Evolutionary conservation across 108 stramenopile species (phyloP).

Genomic region (Cyclotella choctawhatcheeana): DNA sequence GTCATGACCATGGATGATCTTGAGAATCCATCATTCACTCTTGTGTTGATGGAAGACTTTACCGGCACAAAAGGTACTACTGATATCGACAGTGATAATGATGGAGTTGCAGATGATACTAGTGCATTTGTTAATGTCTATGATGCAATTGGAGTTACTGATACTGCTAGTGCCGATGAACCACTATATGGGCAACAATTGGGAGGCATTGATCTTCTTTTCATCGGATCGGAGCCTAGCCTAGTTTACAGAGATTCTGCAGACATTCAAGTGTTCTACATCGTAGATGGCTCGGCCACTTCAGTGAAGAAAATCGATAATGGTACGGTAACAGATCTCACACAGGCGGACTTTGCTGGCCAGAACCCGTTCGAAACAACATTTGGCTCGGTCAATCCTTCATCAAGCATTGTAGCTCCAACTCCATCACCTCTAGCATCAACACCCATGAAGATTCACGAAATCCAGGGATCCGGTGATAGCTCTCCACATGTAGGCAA

Average conservation of each 20-base stretch:
- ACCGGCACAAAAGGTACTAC: not conserved
- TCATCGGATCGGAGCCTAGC: conserved; percentile 7
- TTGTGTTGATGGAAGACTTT: conserved; percentile 2
- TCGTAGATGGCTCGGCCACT: not conserved
- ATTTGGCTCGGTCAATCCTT: conserved; percentile 14
- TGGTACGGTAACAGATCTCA: not conserved
- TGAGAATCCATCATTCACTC: conserved; percentile 20
- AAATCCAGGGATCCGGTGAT: not conserved
- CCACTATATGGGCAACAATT: conserved; percentile 3
- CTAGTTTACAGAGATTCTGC: not conserved
- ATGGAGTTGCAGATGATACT: not conserved
- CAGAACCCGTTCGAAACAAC: not conserved
- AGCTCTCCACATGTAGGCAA: not conserved
- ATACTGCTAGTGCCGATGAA: not conserved
- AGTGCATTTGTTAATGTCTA: conserved; percentile 1
- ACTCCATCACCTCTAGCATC: not conserved
- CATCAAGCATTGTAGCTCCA: not conserved
- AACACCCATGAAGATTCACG: not conserved
- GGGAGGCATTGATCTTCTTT: conserved; percentile 4
- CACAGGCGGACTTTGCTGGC: not conserved
- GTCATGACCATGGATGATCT: not conserved
- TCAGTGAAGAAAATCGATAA: not conserved
- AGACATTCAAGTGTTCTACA: not conserved
- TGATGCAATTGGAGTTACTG: conserved; percentile 14
- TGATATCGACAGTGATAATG: conserved; percentile 4